Conservation (phyloP, 352 stramenopile genomes). For the Phytopythium chamaehyphon region DNA sequence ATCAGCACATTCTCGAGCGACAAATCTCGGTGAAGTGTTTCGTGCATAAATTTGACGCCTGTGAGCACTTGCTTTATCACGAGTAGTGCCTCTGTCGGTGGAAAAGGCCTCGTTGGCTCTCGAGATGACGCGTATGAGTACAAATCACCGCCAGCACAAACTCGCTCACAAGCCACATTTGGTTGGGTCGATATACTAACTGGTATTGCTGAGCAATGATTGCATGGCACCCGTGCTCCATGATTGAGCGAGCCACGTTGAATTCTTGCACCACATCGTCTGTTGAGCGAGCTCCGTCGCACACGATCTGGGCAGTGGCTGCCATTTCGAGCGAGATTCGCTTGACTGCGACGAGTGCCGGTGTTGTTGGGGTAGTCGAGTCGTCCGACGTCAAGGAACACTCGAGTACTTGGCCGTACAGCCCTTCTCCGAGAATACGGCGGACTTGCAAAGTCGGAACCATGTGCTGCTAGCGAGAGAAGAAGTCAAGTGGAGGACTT, state of each 20-base stretch:
- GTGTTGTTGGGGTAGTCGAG: conserved; percentile 5
- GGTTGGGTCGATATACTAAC: conserved; percentile 20
- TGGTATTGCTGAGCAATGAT: conserved; percentile 29
- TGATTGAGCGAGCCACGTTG: conserved; percentile 11
- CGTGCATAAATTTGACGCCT: conserved; percentile 41
- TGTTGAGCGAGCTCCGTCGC: conserved; percentile 8
- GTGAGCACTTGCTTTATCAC: conserved; percentile 33
- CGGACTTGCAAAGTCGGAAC: background rate
- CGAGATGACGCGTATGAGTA: conserved; percentile 18
- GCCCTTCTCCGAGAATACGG: background rate
- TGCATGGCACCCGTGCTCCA: conserved; percentile 16
- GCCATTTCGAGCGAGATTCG: conserved; percentile 17
- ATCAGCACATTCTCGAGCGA: conserved; percentile 62
- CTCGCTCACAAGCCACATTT: conserved; percentile 45
- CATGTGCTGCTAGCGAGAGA: no score
- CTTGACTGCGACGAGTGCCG: conserved; percentile 19
- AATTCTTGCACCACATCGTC: conserved; percentile 25
- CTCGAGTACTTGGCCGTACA: conserved; percentile 29
- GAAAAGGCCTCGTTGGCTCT: conserved; percentile 5
- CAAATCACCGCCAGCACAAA: conserved; percentile 45
- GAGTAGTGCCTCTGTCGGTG: conserved; percentile 22
- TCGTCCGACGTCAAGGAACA: conserved; percentile 14
- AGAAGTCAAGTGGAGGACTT: no score
- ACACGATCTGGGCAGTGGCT: conserved; percentile 4
- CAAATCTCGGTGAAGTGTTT: conserved; percentile 43